Percentiles rank a stretch among this genome's conserved stretches.
Evolutionary conservation across 768 basidiomycete genomes (phyloP).

Genomic region (Hypsizygus marmoreus): DNA sequence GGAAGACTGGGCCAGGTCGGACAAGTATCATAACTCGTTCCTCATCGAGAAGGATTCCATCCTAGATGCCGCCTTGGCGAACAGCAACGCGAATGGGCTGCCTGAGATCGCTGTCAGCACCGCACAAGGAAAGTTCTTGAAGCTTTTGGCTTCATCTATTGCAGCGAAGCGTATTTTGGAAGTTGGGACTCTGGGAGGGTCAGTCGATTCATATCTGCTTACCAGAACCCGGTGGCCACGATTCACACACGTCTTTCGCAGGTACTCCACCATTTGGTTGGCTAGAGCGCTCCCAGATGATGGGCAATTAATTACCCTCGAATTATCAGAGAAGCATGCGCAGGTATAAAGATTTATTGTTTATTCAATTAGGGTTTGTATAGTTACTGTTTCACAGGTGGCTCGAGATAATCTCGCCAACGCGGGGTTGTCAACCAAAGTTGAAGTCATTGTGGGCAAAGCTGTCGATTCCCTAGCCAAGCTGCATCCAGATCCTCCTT

Average conservation of each 20-base stretch:
- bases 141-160: conserved; percentile 51
- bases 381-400: conserved; percentile 37
- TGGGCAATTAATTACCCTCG: conserved; percentile 50
- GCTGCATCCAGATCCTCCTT: conserved; percentile 49
- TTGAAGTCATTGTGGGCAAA: conserved; percentile 51
- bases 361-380: not conserved
- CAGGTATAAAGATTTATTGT: conserved; percentile 28
- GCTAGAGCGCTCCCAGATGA: conserved; percentile 50
- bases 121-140: conserved; percentile 60
- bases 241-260: conserved; percentile 14
- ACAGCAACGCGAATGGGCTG: conserved; percentile 44
- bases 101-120: conserved; percentile 55
- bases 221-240: not conserved
- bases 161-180: conserved; percentile 61
- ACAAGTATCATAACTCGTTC: conserved; percentile 58
- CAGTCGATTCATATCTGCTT: conserved; percentile 7
- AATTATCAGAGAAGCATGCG: conserved; percentile 47
- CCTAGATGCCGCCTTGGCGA: conserved; percentile 42
- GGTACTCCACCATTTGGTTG: conserved; percentile 47
- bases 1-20: conserved; percentile 53
- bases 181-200: conserved; percentile 72
- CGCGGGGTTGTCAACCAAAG: conserved; percentile 52
- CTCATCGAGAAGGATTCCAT: conserved; percentile 44
- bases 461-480: conserved; percentile 51
- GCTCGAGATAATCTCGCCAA: conserved; percentile 57